Evolutionary conservation across 2,329 filamentous ascomycete genomes (phyloP).

Genomic region (Exophiala spinifera): DNA sequence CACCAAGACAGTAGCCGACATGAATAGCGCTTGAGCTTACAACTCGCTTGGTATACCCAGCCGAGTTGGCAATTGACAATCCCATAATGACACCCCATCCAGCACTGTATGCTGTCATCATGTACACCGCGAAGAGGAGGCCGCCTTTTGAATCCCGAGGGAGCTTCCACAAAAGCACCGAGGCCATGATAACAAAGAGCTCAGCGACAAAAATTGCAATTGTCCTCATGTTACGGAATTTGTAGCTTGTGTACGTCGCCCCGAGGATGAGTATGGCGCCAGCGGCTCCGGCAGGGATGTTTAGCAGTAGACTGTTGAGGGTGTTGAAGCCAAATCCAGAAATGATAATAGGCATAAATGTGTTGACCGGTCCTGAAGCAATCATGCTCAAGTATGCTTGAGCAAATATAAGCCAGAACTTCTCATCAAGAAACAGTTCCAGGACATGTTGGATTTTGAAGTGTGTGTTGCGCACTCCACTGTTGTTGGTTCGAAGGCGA

Average conservation of each 20-base stretch:
- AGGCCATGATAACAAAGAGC: constrained; percentile 42
- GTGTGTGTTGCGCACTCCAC: constrained; percentile 58
- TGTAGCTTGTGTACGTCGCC: constrained; percentile 42
- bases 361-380: constrained; percentile 60
- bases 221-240: constrained; percentile 34
- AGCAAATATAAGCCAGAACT: constrained; percentile 61
- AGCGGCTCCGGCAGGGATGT: constrained; percentile 43
- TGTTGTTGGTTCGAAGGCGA: constrained; percentile 60
- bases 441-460: constrained; percentile 59
- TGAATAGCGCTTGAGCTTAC: constrained; percentile 24
- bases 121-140: constrained; percentile 49
- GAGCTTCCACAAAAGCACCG: constrained; percentile 45
- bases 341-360: constrained; percentile 69
- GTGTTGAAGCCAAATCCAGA: constrained; percentile 60
- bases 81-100: constrained; percentile 53
- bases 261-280: constrained; percentile 40
- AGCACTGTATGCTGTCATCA: constrained; percentile 45
- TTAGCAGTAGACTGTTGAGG: constrained; percentile 63
- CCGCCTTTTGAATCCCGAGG: constrained; percentile 43
- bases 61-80: constrained; percentile 39
- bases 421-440: constrained; percentile 60
- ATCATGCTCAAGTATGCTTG: constrained; percentile 69
- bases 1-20: constrained; percentile 30
- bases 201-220: constrained; percentile 44
- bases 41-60: constrained; percentile 28